Evolutionary conservation across 1,139 yeast species (phyloP), one percentile per base, ranked within the genome.

Genomic region (Kodamaea plutei): DNA sequence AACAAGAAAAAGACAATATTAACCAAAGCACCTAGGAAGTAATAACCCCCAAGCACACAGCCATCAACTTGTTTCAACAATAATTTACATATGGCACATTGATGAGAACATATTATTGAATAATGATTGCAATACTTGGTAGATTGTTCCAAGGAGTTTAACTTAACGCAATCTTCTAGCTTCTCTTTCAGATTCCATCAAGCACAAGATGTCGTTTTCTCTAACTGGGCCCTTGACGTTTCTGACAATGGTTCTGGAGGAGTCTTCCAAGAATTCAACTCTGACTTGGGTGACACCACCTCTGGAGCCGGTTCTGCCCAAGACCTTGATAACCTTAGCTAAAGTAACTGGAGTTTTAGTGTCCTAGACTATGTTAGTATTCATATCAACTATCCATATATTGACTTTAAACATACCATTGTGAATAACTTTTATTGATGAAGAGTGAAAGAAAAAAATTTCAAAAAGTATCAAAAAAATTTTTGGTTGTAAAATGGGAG

Each of bases 201-300:
- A 81, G 71, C 96, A 91, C 70, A 91, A 84, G 73, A 91, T 87
- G 72, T 91, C 98, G 75, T 89, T 87, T 76, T 89, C 97, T 77
- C 97, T 87, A 69, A 89, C 97, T 71, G 98, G 96, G 62, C 98
- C 98, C 78, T 82, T 91, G 72, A 91, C 98, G 81, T 91, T 91
- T 84, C 98, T 88, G 78, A 91, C 96, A 64, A 91, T 89, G 64
- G 96, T 84, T 82, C 97, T 88, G 70, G 95, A 76, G 61, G 94
- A 76, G 69, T 91, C 97, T 71, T 89, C 97, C 70, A 91, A 80
- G 84, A 91, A 91, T 75, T 91, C 97, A 62, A 91, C 97, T 76
- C 98, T 89, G 70, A 91, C 97, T 76, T 91, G 98, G 73, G 97
- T 91, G 74, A 91, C 98, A 83, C 96, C 97, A 83, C 98, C 98